Percentiles rank a stretch among this genome's conserved stretches.
phyloP scores from a whole-genome alignment of 2,329 filamentous ascomycete genomes.

The Ilyonectria destructans region DNA sequence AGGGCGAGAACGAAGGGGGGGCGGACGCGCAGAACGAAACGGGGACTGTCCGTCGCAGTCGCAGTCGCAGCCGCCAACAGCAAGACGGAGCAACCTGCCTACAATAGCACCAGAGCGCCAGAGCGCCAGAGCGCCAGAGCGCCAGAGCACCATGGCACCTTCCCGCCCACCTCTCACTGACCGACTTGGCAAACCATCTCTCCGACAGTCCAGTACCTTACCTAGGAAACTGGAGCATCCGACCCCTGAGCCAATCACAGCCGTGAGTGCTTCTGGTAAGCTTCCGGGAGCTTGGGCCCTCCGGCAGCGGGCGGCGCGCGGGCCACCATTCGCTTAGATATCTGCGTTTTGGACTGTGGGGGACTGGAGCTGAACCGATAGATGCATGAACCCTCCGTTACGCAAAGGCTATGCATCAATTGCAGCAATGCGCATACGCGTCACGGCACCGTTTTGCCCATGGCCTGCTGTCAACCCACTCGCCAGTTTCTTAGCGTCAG shows the following conservation, averaged over 20 bases:
- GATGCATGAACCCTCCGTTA: constrained; percentile 22
- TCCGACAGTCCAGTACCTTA: neutral
- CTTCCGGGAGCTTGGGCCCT: constrained; percentile 54
- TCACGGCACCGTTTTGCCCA: constrained; percentile 5
- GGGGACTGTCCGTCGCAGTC: constrained; percentile 40
- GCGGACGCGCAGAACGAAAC: constrained; percentile 30
- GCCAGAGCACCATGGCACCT: constrained; percentile 12
- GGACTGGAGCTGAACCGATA: constrained; percentile 12
- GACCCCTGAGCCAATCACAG: constrained; percentile 46
- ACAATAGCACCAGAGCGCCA: constrained; percentile 2
- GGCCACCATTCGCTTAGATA: constrained; percentile 41
- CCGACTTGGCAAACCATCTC: neutral
- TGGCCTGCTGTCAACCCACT: constrained; percentile 1
- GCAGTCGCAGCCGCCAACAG: constrained; percentile 46
- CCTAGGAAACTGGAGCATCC: constrained; percentile 20
- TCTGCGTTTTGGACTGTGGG: constrained; percentile 33
- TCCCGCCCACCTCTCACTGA: neutral
- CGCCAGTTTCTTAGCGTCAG: constrained; percentile 12
- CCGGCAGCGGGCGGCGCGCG: constrained; percentile 39
- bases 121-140: neutral
- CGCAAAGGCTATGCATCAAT: constrained; percentile 45
- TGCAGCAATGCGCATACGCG: constrained; percentile 46
- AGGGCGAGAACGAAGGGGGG: constrained; percentile 12
- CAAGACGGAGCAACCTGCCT: constrained; percentile 25
- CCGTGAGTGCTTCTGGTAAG: constrained; percentile 40